phyloP scores from a whole-genome alignment of 2,329 filamentous ascomycete genomes.

The Diaporthe longicolla region DNA sequence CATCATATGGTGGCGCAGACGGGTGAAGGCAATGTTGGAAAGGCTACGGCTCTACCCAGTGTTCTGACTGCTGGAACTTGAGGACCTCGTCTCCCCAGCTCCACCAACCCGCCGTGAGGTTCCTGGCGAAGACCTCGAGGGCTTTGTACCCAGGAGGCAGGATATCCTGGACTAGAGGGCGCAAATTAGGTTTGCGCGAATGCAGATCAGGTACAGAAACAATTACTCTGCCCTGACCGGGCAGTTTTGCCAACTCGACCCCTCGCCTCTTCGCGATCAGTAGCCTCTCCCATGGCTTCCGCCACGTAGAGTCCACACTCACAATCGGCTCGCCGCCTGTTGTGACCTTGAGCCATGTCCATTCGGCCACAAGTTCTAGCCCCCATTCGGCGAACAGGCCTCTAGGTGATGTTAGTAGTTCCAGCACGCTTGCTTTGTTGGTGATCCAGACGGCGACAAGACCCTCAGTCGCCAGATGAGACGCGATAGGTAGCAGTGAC shows the following conservation, averaged over 20 bases:
- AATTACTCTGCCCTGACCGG: constrained; percentile 69
- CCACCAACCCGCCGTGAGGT: constrained; percentile 83
- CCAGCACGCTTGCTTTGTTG: constrained; percentile 74
- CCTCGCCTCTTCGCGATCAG: constrained; percentile 68
- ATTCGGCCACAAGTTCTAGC: constrained; percentile 76
- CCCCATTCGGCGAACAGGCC: constrained; percentile 76
- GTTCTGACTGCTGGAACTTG: constrained; percentile 73
- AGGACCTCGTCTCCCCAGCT: constrained; percentile 83
- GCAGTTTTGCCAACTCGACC: constrained; percentile 43
- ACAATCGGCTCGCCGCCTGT: constrained; percentile 74
- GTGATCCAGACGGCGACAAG: constrained; percentile 84
- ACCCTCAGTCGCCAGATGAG: constrained; percentile 66
- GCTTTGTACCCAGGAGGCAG: constrained; percentile 66
- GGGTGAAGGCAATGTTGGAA: constrained; percentile 43
- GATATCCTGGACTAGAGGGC: constrained; percentile 69
- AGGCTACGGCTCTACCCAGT: constrained; percentile 58
- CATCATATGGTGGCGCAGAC: constrained; percentile 12
- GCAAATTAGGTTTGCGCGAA: constrained; percentile 83
- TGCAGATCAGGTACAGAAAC: constrained; percentile 82
- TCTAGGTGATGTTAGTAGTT: constrained; percentile 65
- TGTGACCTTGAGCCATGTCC: constrained; percentile 85
- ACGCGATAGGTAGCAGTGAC: constrained; percentile 68
- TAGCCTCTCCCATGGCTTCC: constrained; percentile 83
- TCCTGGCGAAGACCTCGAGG: constrained; percentile 84
- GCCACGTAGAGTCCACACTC: constrained; percentile 71